Evolutionary conservation across 164 flowering plant genomes (phyloP), one percentile per base, ranked within the genome.

Genomic region (Paratinospora sagittata): DNA sequence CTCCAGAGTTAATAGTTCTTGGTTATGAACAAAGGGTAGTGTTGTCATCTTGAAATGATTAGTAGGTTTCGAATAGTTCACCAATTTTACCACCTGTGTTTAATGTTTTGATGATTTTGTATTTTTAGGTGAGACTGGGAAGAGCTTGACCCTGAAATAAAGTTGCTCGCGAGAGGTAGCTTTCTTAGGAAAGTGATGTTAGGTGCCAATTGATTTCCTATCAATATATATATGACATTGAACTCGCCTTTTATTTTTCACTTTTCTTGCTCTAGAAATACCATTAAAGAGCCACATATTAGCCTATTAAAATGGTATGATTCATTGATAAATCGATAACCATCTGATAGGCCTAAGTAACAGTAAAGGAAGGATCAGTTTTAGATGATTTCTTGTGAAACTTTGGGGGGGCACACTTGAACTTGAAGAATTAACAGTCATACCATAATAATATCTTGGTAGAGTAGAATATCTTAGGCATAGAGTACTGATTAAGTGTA

Each of bases 101-200:
- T n/a, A n/a, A n/a, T n/a, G n/a, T 3, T n/a, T 16, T 3, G 3
- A 10, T 41, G 45, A n/a, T 66, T 41, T 68, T 27, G 60, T 47
- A 69, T 30, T 69, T 69, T 37, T 73, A 23, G 75, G 70, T 73
- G 75, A 73, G 66, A 60, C 21, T 52, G 24, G 34, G n/a, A 69
- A 27, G 63, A 55, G 69, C 70, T 33, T 66, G 65, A 63, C 64
- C 58, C 39, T 47, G 60, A 34, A 70, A 21, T 66, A 72, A 66
- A 62, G 65, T 63, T 26, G 70, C 58, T 33, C 27, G 36, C 10
- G 65, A 36, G 70, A 58, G 55, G 70, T 67, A 37, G 21, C 63
- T 66, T 55, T 67, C 70, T 41, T 41, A 66, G 26, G 55, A 67
- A 67, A 47, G 58, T 58, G 16, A 65, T 8, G 57, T 55, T 73